Evolutionary conservation across 169 alveolate species (phyloP), one percentile per base, ranked within the genome.

Genomic region (Plasmodium ovale): DNA sequence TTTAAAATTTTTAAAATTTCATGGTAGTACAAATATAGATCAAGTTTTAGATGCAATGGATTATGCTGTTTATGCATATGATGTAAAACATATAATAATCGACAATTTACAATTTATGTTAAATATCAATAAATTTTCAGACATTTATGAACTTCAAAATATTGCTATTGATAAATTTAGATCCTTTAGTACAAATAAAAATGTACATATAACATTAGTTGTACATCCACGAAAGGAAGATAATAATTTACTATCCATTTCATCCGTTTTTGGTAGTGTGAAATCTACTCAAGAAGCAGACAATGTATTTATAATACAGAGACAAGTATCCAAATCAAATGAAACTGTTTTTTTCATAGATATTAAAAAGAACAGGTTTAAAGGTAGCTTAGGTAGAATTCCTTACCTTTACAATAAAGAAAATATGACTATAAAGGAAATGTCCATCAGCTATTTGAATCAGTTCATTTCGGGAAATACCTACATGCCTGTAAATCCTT

Each of bases 271-370:
- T 90, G 99, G 99, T n/a, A 92, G 98, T 29, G 99, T 98, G 1
- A 98, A 98, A 91, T 95, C 98, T 0, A 97, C 99, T 2, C 97
- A 98, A 87, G 99, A 98, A 87, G 99, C 99, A n/a, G 99, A 98
- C 72, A 96, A 97, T 72, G 98, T 98, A 3, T 69, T 97, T 39
- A 97, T 98, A 33, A 84, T 98, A 31, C 97, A 98, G 93, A 93
- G 95, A 58, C 93, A 93, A 37, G 92, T 98, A 59, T 94, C 93
- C 44, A 84, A 84, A 67, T 71, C 58, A 3, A 67, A 56, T 27
- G 89, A 77, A 35, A 58, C 69, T 33, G 35, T 79, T 42, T 82
- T 90, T 58, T 84, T 88, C 3, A 90, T 98, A 27, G 98, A 98
- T 67, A 90, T 97, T 4, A 94, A 96, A 89, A 98, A 98, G 92